A percentile compares a stretch with the other conserved stretches of the same genome.
Conservation (phyloP, 441 rosid species). For the Sinapis alba region DNA sequence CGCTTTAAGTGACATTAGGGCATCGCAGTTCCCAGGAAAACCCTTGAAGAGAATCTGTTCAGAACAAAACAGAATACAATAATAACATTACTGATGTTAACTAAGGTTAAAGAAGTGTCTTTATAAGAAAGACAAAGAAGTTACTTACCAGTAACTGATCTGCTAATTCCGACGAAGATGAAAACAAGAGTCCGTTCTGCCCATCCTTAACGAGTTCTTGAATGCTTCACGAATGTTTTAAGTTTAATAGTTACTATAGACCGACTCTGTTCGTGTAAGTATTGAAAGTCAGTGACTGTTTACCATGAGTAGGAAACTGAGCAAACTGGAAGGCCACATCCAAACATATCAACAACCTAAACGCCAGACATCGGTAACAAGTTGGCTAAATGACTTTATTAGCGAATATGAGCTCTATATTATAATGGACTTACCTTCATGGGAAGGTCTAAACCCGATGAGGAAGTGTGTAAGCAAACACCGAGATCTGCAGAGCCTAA, state of each 20-base stretch:
- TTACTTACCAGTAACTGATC: slow-evolving; percentile 77
- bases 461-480: slow-evolving; percentile 97
- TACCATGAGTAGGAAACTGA: slow-evolving; percentile 97
- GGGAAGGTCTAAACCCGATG: slow-evolving; percentile 98
- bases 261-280: slow-evolving; percentile 11
- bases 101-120: not conserved
- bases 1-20: slow-evolving; percentile 60
- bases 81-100: not conserved
- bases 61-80: slow-evolving; percentile 11
- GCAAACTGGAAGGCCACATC: slow-evolving; percentile 98
- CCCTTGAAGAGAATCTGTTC: slow-evolving; percentile 84
- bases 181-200: slow-evolving; percentile 88
- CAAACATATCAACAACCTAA: slow-evolving; percentile 98
- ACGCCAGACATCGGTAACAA: not conserved
- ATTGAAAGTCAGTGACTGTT: slow-evolving; percentile 15
- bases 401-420: not conserved
- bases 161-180: slow-evolving; percentile 92
- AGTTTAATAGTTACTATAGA: not conserved
- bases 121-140: slow-evolving; percentile 19
- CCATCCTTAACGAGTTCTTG: slow-evolving; percentile 82
- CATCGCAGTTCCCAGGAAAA: slow-evolving; percentile 69
- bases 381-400: slow-evolving; percentile 1
- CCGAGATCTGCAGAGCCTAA: slow-evolving; percentile 98
- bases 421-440: slow-evolving; percentile 73
- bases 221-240: slow-evolving; percentile 55